phyloP scores from a whole-genome alignment of 352 stramenopile species.

The Phytopythium sindhum region DNA sequence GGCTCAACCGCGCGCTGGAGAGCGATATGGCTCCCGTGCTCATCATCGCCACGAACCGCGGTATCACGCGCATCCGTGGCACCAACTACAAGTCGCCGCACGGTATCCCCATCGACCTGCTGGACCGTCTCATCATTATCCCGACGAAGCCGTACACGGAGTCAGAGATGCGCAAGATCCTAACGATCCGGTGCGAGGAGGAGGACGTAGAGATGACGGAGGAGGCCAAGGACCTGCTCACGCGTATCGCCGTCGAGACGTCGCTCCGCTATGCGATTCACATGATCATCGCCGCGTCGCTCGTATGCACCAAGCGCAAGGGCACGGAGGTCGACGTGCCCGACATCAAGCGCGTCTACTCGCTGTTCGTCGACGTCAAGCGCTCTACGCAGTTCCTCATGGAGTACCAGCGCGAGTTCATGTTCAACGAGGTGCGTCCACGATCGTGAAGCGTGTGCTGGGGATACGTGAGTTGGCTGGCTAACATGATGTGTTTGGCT shows the following conservation, averaged over 20 bases:
- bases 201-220: constrained; percentile 99
- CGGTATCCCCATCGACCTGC: constrained; percentile 98
- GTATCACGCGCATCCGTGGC: constrained; percentile 97
- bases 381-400: constrained; percentile 98
- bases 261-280: constrained; percentile 99
- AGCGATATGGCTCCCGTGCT: constrained; percentile 97
- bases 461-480: constrained; percentile 17
- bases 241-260: constrained; percentile 97
- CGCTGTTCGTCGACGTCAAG: constrained; percentile 98
- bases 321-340: constrained; percentile 85
- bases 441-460: background rate
- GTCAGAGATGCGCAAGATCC: constrained; percentile 95
- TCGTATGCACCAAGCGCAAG: constrained; percentile 94
- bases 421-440: constrained; percentile 94
- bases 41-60: constrained; percentile 99
- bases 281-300: constrained; percentile 98
- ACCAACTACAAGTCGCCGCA: constrained; percentile 99
- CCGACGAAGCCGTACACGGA: constrained; percentile 96
- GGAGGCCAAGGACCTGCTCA: constrained; percentile 96
- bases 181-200: constrained; percentile 96
- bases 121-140: constrained; percentile 99
- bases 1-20: constrained; percentile 98
- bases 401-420: constrained; percentile 99
- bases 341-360: constrained; percentile 95
- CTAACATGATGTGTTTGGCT: background rate